These are phyloP conservation scores for Candolleomyces aberdarensis DNA, from an alignment of 768 basidiomycete genomes.

Conservation along the genomic window DNA sequence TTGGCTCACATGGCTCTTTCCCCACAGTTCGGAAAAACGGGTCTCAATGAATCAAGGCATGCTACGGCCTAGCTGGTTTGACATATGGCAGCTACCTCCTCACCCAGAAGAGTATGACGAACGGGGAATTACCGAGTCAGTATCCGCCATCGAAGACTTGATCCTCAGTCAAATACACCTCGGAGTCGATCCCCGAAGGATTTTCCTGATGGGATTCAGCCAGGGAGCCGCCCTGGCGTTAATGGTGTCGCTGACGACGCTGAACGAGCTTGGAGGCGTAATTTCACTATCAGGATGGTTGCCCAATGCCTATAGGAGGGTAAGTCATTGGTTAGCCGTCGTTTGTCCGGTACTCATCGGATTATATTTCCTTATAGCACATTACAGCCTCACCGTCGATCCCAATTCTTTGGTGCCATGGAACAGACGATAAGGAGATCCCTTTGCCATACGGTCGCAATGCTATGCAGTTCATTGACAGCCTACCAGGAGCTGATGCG, in stretches of 20 bases:
- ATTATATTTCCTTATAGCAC: background rate
- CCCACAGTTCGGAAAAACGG: background rate
- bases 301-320: constrained; percentile 16
- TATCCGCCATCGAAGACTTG: constrained; percentile 25
- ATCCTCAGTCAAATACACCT: constrained; percentile 27
- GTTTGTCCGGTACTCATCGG: background rate
- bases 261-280: constrained; percentile 33
- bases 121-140: constrained; percentile 21
- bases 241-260: constrained; percentile 27
- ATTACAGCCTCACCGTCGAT: constrained; percentile 17
- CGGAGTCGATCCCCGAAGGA: constrained; percentile 23
- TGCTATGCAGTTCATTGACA: constrained; percentile 21
- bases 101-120: constrained; percentile 27
- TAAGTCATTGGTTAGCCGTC: background rate
- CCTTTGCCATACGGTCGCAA: constrained; percentile 29
- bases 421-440: constrained; percentile 28
- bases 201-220: constrained; percentile 35
- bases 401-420: constrained; percentile 37
- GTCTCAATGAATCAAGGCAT: constrained; percentile 24
- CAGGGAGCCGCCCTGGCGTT: constrained; percentile 34
- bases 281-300: constrained; percentile 38
- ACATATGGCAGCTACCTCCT: constrained; percentile 31
- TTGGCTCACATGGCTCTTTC: constrained; percentile 17
- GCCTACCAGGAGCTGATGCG: constrained; percentile 12
- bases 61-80: constrained; percentile 34